Percentiles rank a stretch among this genome's conserved stretches.
Conservation (phyloP, 225 moss, liverwort and hornwort species). For the Bryoerythrophyllum caledonicum region DNA sequence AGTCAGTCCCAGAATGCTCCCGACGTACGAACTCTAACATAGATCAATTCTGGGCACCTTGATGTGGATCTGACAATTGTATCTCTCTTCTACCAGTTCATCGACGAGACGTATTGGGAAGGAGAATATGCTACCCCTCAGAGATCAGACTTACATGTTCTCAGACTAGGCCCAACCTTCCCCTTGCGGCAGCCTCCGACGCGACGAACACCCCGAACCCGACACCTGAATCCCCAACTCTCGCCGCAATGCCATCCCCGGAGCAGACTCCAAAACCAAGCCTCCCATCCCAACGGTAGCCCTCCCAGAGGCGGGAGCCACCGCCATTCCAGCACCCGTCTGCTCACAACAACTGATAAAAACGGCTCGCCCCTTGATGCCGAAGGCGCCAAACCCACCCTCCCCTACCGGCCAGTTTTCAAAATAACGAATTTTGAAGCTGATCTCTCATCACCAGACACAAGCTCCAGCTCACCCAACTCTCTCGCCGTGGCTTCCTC, state of each 20-base stretch:
- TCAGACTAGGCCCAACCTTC: too few species aligned
- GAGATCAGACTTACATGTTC: conserved; percentile 10
- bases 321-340: conserved; percentile 21
- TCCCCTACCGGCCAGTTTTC: background rate
- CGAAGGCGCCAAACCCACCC: conserved; percentile 23
- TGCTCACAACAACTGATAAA: conserved; percentile 1
- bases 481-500: background rate
- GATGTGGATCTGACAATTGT: background rate
- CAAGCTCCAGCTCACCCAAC: conserved; percentile 2
- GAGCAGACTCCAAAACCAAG: conserved; percentile 11
- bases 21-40: background rate
- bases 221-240: background rate
- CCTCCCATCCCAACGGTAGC: conserved; percentile 24
- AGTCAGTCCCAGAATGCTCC: background rate
- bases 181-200: background rate
- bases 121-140: background rate
- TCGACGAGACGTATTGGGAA: too few species aligned
- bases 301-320: conserved; percentile 30
- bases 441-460: background rate
- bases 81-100: background rate
- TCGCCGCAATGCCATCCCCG: background rate
- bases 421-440: conserved; percentile 6
- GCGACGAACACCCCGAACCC: background rate
- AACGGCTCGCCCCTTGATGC: conserved; percentile 29
- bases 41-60: too few species aligned